These are phyloP conservation scores for Dactylis glomerata DNA, from an alignment of 176 grass and related monocot genomes.

Conservation along the genomic window DNA sequence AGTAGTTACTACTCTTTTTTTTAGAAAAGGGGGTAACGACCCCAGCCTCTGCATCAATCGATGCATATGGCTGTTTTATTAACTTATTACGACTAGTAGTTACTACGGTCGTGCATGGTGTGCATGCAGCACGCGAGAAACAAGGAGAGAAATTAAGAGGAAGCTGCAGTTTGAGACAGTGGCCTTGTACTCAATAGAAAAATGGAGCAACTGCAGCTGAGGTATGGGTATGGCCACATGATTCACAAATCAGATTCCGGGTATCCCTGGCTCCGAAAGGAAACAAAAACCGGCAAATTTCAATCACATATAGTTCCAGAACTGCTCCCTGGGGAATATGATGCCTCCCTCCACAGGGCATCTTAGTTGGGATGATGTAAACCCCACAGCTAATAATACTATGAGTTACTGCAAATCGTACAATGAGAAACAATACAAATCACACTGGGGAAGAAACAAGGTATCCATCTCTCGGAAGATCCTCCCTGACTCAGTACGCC, in stretches of 20 bases:
- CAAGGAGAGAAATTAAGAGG: too few species aligned
- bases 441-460: neutral
- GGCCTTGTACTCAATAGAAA: neutral
- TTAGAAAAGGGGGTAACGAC: too few species aligned
- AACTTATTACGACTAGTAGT: too few species aligned
- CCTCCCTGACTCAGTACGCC: neutral
- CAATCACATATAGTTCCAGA: neutral
- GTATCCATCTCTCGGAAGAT: neutral
- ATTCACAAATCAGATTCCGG: neutral
- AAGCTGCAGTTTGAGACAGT: neutral
- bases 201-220: neutral
- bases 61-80: too few species aligned
- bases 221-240: neutral
- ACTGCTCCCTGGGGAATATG: neutral
- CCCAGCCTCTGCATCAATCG: too few species aligned
- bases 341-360: neutral
- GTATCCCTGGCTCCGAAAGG: neutral
- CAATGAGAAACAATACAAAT: constrained; percentile 7
- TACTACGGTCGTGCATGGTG: too few species aligned
- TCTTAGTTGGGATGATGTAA: neutral
- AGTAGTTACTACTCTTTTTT: too few species aligned
- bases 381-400: neutral
- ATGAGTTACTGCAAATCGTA: neutral
- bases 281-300: neutral
- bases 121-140: too few species aligned